Percentiles rank a stretch among this genome's conserved stretches.
Evolutionary conservation across 2,329 filamentous ascomycete genomes (phyloP).

Genomic region (Cordyceps fumosorosea): DNA sequence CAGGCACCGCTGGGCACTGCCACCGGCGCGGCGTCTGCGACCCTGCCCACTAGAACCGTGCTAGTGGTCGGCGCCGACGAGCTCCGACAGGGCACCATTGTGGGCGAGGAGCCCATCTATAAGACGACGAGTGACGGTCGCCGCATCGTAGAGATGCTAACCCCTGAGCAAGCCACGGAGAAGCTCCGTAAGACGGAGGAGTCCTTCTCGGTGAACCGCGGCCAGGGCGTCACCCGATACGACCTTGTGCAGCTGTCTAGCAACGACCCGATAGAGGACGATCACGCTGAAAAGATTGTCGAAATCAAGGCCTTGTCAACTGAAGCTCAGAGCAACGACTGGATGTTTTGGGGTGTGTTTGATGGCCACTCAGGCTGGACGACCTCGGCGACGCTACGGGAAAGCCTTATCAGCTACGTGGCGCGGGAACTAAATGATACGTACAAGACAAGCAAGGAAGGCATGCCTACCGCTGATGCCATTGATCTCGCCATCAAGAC

Average conservation of each 20-base stretch:
- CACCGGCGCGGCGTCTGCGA: constrained; percentile 26
- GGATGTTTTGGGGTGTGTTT: constrained; percentile 99
- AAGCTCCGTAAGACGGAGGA: constrained; percentile 86
- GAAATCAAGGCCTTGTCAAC: constrained; percentile 63
- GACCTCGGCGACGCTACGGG: constrained; percentile 89
- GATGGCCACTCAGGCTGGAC: constrained; percentile 98
- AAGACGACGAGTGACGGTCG: constrained; percentile 84
- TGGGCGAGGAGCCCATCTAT: constrained; percentile 77
- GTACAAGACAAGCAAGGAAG: constrained; percentile 64
- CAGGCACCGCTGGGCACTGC: constrained; percentile 19
- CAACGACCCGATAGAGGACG: constrained; percentile 97
- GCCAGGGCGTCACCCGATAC: constrained; percentile 87
- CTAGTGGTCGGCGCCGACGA: constrained; percentile 86
- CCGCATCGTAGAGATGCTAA: constrained; percentile 92
- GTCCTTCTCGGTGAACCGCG: constrained; percentile 83
- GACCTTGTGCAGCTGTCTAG: constrained; percentile 91
- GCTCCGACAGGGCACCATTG: constrained; percentile 79
- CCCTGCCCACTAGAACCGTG: constrained; percentile 55
- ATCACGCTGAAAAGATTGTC: constrained; percentile 96
- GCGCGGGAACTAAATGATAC: constrained; percentile 88
- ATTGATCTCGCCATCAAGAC: constrained; percentile 89
- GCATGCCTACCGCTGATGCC: constrained; percentile 67
- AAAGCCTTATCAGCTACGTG: constrained; percentile 87
- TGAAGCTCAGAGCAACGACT: constrained; percentile 58
- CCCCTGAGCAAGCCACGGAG: constrained; percentile 84